phyloP scores from a whole-genome alignment of 768 basidiomycete genomes.

The Amanita exitialis region DNA sequence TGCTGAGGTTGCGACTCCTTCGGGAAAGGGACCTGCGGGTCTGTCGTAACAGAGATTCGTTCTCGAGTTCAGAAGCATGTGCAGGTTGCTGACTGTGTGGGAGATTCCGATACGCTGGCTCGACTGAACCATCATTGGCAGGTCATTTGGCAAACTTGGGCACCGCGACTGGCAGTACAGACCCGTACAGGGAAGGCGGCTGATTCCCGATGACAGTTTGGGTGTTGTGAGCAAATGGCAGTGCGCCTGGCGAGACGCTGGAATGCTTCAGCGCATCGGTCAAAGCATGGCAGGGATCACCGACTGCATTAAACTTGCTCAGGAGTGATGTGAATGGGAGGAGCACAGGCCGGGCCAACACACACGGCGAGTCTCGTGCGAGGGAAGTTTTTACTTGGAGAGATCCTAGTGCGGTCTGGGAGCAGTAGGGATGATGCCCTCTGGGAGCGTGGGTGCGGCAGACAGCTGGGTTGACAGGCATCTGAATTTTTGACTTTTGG shows the following conservation, averaged over 20 bases:
- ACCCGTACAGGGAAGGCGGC: constrained; percentile 1
- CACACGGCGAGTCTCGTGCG: not conserved
- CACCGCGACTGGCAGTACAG: not conserved
- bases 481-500: constrained; percentile 2
- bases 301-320: not conserved
- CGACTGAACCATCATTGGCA: constrained; percentile 8
- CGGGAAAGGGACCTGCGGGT: constrained; percentile 21
- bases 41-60: constrained; percentile 44
- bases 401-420: constrained; percentile 1
- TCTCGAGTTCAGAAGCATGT: constrained; percentile 33
- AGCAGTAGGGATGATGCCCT: not conserved
- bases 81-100: constrained; percentile 2
- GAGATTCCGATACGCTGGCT: constrained; percentile 7
- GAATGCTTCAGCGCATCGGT: not conserved
- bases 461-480: not conserved
- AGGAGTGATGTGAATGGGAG: not conserved
- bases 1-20: constrained; percentile 29
- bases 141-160: constrained; percentile 1
- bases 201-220: not conserved
- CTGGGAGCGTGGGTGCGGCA: not conserved
- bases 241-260: constrained; percentile 4
- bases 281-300: not conserved
- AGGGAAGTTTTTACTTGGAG: constrained; percentile 4
- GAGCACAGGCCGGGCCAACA: constrained; percentile 7
- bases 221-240: constrained; percentile 4